Base-by-base conservation (phyloP, 805 yeast genomes). In the Ogataea naganishii region DNA sequence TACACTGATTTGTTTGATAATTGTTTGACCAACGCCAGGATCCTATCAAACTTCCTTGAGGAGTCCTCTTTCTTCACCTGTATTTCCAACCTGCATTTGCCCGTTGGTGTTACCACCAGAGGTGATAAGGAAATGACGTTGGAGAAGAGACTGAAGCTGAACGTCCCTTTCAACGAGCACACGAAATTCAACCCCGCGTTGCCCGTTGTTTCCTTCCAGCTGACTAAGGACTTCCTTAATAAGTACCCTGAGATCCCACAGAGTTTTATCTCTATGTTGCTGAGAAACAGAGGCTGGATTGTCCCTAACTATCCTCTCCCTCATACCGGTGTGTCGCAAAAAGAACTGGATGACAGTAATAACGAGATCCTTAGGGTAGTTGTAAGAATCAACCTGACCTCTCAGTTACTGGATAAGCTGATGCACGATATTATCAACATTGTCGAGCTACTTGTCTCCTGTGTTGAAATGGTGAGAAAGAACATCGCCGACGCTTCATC, bases 251-350 rank as follows among this genome's bases (percentile, higher is more conserved):
- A 75, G 53, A 70, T 86, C 33, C 95, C 94, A 7, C 96, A 88
- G 56, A 66, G 78, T 12, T 64, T 82, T 35, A 54, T 86, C 17
- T 78, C 95, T 1, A 63, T 76, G 10, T 50, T 85, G 52, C 61
- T 86, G 45, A 72, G 96, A 52, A 72, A 69, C 51, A 74, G 75
- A 44, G 94, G 94, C 10, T 86, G 81, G 73, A 88, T 88, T 51
- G 66, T 86, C 39, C 95, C 95, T 41, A 85, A 86, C 63, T 86
- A 86, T 57, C 83, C 80, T 37, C 66, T 86, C 43, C 94, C 95
- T 18, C 44, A 43, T 9, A 40, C 56, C 3, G 16, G 15, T 13
- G 62, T 66, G 13, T 46, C 51, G 20, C 75, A 77, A 26, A 67
- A 64, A 32, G 62, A 68, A 33, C 52, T 53, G 26, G 35, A 28